phyloP scores from a whole-genome alignment of 2,329 filamentous ascomycete species.

The Colletotrichum lupini region DNA sequence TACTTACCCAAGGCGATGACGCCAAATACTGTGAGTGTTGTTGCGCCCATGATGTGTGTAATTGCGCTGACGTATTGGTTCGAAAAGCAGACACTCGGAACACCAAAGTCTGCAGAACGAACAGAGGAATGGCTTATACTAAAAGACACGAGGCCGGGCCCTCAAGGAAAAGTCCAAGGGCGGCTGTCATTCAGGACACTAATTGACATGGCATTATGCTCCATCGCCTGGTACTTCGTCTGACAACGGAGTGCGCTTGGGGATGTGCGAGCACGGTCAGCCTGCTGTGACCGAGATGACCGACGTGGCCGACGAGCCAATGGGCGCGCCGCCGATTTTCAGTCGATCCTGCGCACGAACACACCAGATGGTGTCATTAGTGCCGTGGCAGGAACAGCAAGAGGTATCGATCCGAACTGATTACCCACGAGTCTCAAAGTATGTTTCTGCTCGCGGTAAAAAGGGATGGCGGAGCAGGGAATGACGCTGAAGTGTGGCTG shows the following conservation, averaged over 20 bases:
- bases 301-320: constrained; percentile 33
- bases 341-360: constrained; percentile 22
- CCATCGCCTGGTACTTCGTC: neutral
- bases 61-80: neutral
- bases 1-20: constrained; percentile 18
- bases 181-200: constrained; percentile 24
- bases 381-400: constrained; percentile 7
- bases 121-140: neutral
- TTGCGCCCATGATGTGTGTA: constrained; percentile 11
- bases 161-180: neutral
- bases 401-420: constrained; percentile 17
- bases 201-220: constrained; percentile 3
- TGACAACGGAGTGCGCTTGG: constrained; percentile 32
- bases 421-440: neutral
- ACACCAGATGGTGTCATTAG: constrained; percentile 17
- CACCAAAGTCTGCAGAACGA: neutral
- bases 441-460: neutral
- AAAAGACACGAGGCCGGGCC: neutral
- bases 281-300: constrained; percentile 23
- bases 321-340: constrained; percentile 28
- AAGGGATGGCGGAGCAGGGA: neutral
- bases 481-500: neutral
- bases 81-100: neutral
- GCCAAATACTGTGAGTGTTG: constrained; percentile 6
- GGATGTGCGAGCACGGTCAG: constrained; percentile 34